Evolutionary conservation across 331 rosid species (phyloP).

Genomic region (Arachis monticola): DNA sequence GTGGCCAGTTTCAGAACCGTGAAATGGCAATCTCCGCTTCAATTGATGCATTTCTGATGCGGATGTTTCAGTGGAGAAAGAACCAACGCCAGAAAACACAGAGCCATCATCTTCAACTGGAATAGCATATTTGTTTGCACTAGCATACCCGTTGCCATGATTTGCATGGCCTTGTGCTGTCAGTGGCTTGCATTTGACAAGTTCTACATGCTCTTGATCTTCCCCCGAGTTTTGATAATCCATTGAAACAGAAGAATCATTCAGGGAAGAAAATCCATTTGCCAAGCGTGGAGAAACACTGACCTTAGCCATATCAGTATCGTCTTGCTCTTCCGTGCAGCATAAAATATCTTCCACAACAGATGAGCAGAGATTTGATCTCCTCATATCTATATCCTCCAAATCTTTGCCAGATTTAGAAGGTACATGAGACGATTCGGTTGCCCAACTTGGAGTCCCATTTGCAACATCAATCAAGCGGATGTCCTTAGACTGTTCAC

Average conservation of each 20-base stretch:
- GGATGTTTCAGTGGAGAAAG: slow-evolving; percentile 37
- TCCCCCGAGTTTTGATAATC: slow-evolving; percentile 37
- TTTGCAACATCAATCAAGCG: slow-evolving; percentile 31
- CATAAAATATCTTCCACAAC: slow-evolving; percentile 27
- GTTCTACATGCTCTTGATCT: slow-evolving; percentile 45
- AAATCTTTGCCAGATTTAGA: slow-evolving; percentile 34
- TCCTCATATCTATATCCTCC: slow-evolving; percentile 1
- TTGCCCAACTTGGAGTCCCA: slow-evolving; percentile 35
- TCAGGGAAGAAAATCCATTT: slow-evolving; percentile 35
- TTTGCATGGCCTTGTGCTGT: slow-evolving; percentile 36
- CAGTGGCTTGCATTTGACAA: slow-evolving; percentile 30
- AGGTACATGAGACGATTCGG: slow-evolving; percentile 24
- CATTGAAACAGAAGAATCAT: slow-evolving; percentile 36
- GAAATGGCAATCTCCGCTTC: slow-evolving; percentile 34
- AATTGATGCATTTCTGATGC: slow-evolving; percentile 36
- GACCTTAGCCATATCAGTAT: slow-evolving; percentile 16
- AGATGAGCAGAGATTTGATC: slow-evolving; percentile 32
- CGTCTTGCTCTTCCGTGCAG: slow-evolving; percentile 29
- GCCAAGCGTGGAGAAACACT: slow-evolving; percentile 34
- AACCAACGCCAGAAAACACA: slow-evolving; percentile 26
- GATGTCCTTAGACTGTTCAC: slow-evolving; percentile 35
- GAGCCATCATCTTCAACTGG: slow-evolving; percentile 38
- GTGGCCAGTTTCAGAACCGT: slow-evolving; percentile 34
- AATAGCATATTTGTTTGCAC: slow-evolving; percentile 26
- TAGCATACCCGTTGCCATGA: slow-evolving; percentile 46